phyloP scores from a whole-genome alignment of 306 rosid species.

The Vigna nakashimae region DNA sequence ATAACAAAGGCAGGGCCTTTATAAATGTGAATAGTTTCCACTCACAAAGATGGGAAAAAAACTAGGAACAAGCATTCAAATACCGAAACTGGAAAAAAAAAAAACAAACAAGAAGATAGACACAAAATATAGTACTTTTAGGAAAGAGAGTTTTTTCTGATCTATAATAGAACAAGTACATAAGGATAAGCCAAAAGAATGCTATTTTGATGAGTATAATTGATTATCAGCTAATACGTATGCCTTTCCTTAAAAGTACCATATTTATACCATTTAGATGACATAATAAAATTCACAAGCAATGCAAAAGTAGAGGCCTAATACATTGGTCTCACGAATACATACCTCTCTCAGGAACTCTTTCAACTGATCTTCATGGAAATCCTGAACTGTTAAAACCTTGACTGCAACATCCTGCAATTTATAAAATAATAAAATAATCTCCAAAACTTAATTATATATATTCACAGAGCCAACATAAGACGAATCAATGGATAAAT shows the following conservation, averaged over 20 bases:
- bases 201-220: slow-evolving; percentile 11
- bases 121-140: slow-evolving; percentile 1
- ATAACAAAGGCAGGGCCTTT: not conserved
- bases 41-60: slow-evolving; percentile 16
- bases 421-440: slow-evolving; percentile 19
- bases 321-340: slow-evolving; percentile 4
- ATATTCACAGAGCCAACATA: slow-evolving; percentile 19
- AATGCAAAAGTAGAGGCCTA: not conserved
- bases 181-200: not conserved
- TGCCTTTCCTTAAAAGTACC: not conserved
- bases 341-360: slow-evolving; percentile 93
- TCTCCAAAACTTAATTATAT: not conserved
- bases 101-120: not conserved
- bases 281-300: slow-evolving; percentile 24
- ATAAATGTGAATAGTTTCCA: slow-evolving; percentile 4
- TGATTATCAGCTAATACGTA: slow-evolving; percentile 3
- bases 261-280: not conserved
- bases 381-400: slow-evolving; percentile 85
- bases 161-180: not conserved
- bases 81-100: not conserved
- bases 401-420: slow-evolving; percentile 97
- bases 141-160: slow-evolving; percentile 1
- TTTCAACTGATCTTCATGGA: slow-evolving; percentile 82
- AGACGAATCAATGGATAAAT: slow-evolving; percentile 9
- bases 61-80: slow-evolving; percentile 4